These are phyloP conservation scores for Shiraia sp. DNA, from an alignment of 2,329 filamentous ascomycete species.

Conservation along the genomic window DNA sequence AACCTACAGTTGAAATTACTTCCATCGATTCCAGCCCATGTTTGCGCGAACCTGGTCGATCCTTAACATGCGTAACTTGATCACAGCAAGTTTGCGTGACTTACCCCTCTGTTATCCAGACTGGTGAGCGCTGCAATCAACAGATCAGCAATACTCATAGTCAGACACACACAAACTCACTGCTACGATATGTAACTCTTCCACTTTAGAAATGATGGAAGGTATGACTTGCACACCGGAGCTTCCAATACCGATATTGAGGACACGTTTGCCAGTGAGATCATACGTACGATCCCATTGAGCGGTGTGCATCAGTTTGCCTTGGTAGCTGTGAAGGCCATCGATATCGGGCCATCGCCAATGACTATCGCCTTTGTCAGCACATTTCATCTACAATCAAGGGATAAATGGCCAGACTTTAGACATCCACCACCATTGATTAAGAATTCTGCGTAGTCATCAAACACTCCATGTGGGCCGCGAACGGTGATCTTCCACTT, in stretches of 20 bases:
- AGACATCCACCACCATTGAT: constrained; percentile 1
- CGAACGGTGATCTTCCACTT: background rate
- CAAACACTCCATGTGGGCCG: background rate
- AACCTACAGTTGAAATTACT: constrained; percentile 34
- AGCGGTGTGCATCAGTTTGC: constrained; percentile 47
- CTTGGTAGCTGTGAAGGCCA: constrained; percentile 43
- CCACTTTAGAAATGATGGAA: background rate
- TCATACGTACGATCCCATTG: constrained; percentile 42
- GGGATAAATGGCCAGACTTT: background rate
- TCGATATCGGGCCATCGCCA: constrained; percentile 47
- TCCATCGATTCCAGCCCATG: constrained; percentile 50
- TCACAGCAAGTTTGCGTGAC: too few relatives aligned
- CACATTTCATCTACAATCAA: background rate
- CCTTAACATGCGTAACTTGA: too few relatives aligned
- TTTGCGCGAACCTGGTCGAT: constrained; percentile 38
- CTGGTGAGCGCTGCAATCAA: constrained; percentile 55
- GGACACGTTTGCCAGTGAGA: constrained; percentile 41
- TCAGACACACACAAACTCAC: background rate
- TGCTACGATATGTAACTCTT: background rate
- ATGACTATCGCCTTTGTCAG: background rate
- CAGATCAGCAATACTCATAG: background rate
- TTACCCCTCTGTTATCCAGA: constrained; percentile 44
- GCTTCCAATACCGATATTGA: constrained; percentile 43
- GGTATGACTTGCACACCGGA: constrained; percentile 8
- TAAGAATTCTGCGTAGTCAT: background rate